These are phyloP conservation scores for Echria macrotheca DNA, from an alignment of 495 filamentous ascomycete genomes.

Conservation along the genomic window DNA sequence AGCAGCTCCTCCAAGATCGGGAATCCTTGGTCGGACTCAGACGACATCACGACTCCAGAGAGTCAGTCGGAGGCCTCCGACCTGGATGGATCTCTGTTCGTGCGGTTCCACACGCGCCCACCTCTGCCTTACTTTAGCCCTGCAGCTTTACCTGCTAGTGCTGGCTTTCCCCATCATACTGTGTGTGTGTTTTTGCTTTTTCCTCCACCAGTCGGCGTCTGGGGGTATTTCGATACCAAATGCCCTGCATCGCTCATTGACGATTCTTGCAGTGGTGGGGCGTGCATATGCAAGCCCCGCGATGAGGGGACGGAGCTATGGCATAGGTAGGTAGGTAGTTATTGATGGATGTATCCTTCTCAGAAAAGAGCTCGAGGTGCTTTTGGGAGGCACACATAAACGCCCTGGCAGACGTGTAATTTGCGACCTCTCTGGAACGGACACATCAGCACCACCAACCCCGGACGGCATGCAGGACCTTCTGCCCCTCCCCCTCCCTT, in stretches of 20 bases:
- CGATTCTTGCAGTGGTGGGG: slow-evolving; percentile 4
- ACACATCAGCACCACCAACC: background rate
- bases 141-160: slow-evolving; percentile 3
- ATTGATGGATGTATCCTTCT: no score
- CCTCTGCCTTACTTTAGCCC: background rate
- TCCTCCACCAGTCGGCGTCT: background rate
- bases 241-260: background rate
- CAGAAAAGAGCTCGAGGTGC: no score
- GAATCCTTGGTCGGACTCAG: no score
- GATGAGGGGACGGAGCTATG: no score
- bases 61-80: slow-evolving; percentile 6
- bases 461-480: slow-evolving; percentile 5
- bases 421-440: background rate
- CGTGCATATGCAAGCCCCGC: slow-evolving; percentile 21
- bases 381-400: no score
- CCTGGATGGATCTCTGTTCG: background rate
- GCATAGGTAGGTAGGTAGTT: no score
- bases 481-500: slow-evolving; percentile 1
- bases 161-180: no score
- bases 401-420: no score
- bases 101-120: background rate
- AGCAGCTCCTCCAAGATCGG: no score
- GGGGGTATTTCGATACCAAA: slow-evolving; percentile 2
- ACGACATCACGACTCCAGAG: no score
- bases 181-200: no score